These are phyloP conservation scores for Achlya hypogyna DNA, from an alignment of 352 stramenopile genomes.

Conservation along the genomic window DNA sequence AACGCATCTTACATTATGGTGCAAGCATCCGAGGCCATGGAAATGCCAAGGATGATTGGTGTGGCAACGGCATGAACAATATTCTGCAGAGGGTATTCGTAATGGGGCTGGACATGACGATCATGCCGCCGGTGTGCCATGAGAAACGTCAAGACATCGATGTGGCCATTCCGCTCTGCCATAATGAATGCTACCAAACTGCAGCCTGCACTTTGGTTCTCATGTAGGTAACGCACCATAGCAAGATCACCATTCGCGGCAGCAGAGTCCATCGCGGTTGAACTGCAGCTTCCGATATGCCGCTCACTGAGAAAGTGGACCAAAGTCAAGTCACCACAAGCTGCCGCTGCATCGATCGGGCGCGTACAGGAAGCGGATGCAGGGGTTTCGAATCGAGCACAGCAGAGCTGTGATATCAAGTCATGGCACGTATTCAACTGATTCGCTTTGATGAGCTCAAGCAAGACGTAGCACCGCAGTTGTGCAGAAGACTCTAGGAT, in stretches of 20 bases:
- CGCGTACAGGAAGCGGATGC: background rate
- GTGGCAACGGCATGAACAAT: background rate
- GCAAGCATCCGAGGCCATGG: background rate
- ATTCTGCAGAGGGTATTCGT: background rate
- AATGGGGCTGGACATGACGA: background rate
- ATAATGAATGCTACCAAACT: background rate
- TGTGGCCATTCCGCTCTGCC: background rate
- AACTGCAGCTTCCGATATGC: background rate
- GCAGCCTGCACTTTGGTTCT: background rate
- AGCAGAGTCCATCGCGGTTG: background rate
- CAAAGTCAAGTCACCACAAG: background rate
- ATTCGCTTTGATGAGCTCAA: background rate
- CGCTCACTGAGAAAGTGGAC: background rate
- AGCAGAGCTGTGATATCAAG: background rate
- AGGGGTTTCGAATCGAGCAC: background rate
- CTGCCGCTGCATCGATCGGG: background rate
- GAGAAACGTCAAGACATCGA: background rate
- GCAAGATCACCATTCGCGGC: background rate
- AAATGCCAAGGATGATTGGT: background rate
- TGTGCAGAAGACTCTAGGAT: background rate
- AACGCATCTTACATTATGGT: no score
- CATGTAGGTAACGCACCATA: background rate
- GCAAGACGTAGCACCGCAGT: background rate
- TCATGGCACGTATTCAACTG: background rate
- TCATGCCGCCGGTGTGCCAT: background rate